A percentile compares a stretch with the other conserved stretches of the same genome.
Evolutionary conservation across 176 grass and related monocot genomes (phyloP).

Genomic region (Carex cristatella): DNA sequence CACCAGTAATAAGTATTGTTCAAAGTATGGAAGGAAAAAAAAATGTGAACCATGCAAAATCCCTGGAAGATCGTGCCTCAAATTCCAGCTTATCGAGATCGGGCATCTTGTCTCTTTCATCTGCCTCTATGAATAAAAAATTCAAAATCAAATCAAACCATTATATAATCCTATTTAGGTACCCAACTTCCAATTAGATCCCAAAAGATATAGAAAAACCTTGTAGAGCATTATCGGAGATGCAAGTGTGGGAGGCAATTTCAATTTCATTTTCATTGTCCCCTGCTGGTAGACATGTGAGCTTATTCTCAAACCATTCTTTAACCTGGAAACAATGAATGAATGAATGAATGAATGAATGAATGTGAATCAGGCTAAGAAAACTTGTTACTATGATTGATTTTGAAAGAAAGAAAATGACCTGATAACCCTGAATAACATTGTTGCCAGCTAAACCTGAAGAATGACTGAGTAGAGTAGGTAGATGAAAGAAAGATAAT

Average conservation of each 20-base stretch:
- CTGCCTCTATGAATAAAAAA: background rate
- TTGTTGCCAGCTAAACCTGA: background rate
- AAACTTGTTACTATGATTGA: too few species aligned
- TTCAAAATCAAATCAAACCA: too few species aligned
- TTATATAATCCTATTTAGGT: too few species aligned
- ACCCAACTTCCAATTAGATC: too few species aligned
- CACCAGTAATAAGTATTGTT: background rate
- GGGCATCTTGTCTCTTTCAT: conserved; percentile 19
- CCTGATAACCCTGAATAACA: conserved; percentile 22
- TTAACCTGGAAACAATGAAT: background rate
- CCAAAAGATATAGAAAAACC: too few species aligned
- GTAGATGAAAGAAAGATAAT: too few species aligned
- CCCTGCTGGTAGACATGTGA: background rate
- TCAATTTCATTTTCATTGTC: background rate
- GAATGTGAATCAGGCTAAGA: too few species aligned
- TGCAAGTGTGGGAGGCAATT: background rate
- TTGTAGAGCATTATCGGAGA: background rate
- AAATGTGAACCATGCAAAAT: conserved; percentile 35
- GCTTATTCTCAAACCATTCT: conserved; percentile 22
- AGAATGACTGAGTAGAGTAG: conserved; percentile 14
- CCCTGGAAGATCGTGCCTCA: conserved; percentile 38
- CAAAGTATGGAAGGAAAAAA: background rate
- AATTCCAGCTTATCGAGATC: conserved; percentile 28
- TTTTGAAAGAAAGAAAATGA: too few species aligned
- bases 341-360: too few species aligned